Base-by-base conservation (phyloP, 202 grass and related monocot species). In the Musa balbisiana region DNA sequence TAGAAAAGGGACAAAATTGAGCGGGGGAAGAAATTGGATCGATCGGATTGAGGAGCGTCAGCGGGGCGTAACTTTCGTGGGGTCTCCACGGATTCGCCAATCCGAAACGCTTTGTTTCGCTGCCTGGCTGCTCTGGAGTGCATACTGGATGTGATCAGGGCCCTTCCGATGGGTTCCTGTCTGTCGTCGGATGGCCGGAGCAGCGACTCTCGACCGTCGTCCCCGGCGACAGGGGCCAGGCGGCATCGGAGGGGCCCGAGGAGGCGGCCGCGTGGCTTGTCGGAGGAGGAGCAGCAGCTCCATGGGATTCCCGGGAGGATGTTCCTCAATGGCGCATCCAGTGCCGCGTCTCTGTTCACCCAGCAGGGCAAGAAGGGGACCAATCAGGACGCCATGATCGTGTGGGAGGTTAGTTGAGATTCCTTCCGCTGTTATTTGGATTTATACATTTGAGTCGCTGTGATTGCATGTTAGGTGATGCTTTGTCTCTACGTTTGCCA, bases 381-480 rank as follows among this genome's bases (percentile, higher is more conserved):
- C 53, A 96, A 96, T 77, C 89, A 96, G 67, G 92, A 96, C 9
- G 87, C 92, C 80, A 92, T 96, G 87, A 83, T 96, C 65, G 82
- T 88, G 19, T 92, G 87, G 89, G 92, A 96, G 89, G 84, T 86
- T 23, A 14, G 53, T 55, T 53, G 1, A 43, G 11, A 2, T 27
- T 27, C 52, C 29, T 56, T 56, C 13, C 26, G 1, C 17, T 55
- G 9, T 16, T 26, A 55, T 54, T 55, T 25, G 3, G 22, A 9
- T 14, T 19, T 27, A 11, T 6, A 17, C 0, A 52, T 21, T 20
- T 11, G 19, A 65, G 21, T 26, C 2, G 2, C 13, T 12, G 23
- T 27, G 6, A 62, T 62, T 62, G 58, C 20, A n/a, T 62, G 58
- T 9, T 1, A 20, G 20, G 13, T 19, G 14, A 20, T 20, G 6